Evolutionary conservation across 1,284 basidiomycete species (phyloP), one percentile per base, ranked within the genome.

Genomic region (Gomphus sp.): DNA sequence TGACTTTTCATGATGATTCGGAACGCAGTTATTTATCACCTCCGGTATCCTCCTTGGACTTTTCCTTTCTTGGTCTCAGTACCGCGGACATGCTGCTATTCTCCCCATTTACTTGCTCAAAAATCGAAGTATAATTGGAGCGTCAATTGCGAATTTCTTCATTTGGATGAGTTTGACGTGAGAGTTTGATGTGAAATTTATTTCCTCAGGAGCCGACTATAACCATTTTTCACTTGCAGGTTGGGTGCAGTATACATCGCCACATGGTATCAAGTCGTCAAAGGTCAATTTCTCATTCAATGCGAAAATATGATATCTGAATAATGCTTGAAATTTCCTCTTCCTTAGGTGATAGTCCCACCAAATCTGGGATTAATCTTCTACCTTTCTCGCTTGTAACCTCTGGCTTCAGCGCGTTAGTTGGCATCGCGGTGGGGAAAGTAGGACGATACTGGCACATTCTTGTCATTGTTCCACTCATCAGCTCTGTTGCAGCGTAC

Each of bases 21-120:
- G 28, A 68, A 58, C 18, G 60, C 69, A 54, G 61, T 67, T 62
- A 55, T 70, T 60, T 44, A 56, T 63, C 63, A 64, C 67, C 34
- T 71, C 76, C 54, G 75, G 67, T 11, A 72, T 66, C 6, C 61
- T 71, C 50, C 59, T 70, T 52, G 60, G 69, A 55, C 65, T 68
- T 28, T 73, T 77, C 61, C 63, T 72, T 50, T 25, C 62, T 1
- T 76, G 71, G 71, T 70, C 74, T 52, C 68, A 65, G 62, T 68
- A 69, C 62, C 66, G 64, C 37, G 70, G 72, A 43, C 59, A 65
- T n/a, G 63, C 66, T 36, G 72, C 71, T 3, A 64, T 71, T 50
- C 58, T 70, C 8, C 70, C 68, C 4, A 62, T 70, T 16, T 9
- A 48, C 3, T 53, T 70, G 37, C 66, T 69, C 64, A 58, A 59